Evolutionary conservation across 495 filamentous ascomycete species (phyloP).

Genomic region (Tirmania nivea): DNA sequence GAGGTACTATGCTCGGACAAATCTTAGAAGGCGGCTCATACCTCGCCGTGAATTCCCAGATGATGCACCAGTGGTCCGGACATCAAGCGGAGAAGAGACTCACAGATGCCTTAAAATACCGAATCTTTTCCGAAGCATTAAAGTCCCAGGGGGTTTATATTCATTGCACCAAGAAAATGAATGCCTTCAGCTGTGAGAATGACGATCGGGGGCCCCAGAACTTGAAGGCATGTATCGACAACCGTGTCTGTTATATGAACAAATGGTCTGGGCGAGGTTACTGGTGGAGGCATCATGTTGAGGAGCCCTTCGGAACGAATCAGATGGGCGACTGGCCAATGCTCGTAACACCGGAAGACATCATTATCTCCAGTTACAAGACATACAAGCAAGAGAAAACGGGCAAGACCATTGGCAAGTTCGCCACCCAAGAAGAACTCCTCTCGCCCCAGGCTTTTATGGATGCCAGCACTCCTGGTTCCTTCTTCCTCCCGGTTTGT

Average conservation of each 20-base stretch:
- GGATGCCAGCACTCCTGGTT: constrained; percentile 4
- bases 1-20: not conserved
- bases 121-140: constrained; percentile 5
- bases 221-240: constrained; percentile 11
- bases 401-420: not conserved
- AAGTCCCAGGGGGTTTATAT: constrained; percentile 7
- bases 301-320: constrained; percentile 10
- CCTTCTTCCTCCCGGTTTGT: constrained; percentile 12
- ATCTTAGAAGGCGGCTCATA: not conserved
- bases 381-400: constrained; percentile 1
- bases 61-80: not conserved
- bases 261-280: constrained; percentile 7
- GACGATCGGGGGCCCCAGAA: constrained; percentile 11
- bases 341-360: constrained; percentile 5
- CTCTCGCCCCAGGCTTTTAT: constrained; percentile 2
- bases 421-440: constrained; percentile 1
- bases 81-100: not conserved
- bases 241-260: constrained; percentile 12
- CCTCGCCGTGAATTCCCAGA: not conserved
- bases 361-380: constrained; percentile 13
- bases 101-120: not conserved
- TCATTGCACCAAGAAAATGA: constrained; percentile 5
- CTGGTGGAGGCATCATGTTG: constrained; percentile 8
- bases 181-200: constrained; percentile 8
- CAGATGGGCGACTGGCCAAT: constrained; percentile 4